These are phyloP conservation scores for Linum lewisii DNA, from an alignment of 345 rosid species.

Conservation along the genomic window DNA sequence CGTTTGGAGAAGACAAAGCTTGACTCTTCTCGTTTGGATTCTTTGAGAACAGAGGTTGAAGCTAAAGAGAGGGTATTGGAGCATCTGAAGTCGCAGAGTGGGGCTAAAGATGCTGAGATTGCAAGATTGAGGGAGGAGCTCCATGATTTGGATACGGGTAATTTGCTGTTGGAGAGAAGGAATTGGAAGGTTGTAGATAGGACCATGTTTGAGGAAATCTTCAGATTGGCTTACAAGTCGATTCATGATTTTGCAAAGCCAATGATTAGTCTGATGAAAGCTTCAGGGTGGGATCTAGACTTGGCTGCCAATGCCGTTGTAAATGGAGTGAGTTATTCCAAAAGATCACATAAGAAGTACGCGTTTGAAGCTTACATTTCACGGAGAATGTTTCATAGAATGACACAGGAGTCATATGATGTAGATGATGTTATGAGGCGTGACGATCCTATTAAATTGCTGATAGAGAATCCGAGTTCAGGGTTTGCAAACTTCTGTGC, in stretches of 20 bases:
- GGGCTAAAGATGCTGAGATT: slow-evolving; percentile 34
- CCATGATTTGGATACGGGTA: slow-evolving; percentile 24
- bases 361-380: slow-evolving; percentile 57
- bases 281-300: slow-evolving; percentile 50
- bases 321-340: slow-evolving; percentile 29
- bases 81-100: slow-evolving; percentile 28
- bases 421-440: slow-evolving; percentile 30
- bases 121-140: slow-evolving; percentile 20
- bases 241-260: slow-evolving; percentile 58
- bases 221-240: slow-evolving; percentile 36
- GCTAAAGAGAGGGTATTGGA: slow-evolving; percentile 30
- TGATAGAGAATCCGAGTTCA: slow-evolving; percentile 37
- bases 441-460: slow-evolving; percentile 36
- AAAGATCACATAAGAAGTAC: slow-evolving; percentile 46
- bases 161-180: slow-evolving; percentile 20
- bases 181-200: slow-evolving; percentile 16
- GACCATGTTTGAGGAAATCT: slow-evolving; percentile 26
- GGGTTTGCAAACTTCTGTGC: slow-evolving; percentile 40
- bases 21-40: slow-evolving; percentile 19
- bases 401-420: slow-evolving; percentile 22
- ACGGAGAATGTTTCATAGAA: slow-evolving; percentile 42
- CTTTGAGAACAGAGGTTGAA: slow-evolving; percentile 25
- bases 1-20: slow-evolving; percentile 15
- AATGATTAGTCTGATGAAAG: slow-evolving; percentile 54
- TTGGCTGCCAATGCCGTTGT: slow-evolving; percentile 38